Base-by-base conservation (phyloP, 1,139 yeast genomes). In the Pichia sp. region DNA sequence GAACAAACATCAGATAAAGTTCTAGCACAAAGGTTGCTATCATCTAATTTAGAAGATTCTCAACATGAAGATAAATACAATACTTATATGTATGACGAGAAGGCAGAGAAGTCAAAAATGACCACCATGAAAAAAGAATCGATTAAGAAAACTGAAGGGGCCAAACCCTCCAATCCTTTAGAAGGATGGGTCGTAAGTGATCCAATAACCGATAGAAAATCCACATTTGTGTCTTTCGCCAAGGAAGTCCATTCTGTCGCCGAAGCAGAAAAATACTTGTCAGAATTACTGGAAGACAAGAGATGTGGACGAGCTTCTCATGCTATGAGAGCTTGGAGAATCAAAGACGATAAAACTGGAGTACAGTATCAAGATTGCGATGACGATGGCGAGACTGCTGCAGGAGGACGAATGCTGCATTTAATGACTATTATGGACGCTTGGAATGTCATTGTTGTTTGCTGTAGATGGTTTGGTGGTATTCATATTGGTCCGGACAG, bases 341-440 rank as follows among this genome's bases (percentile, higher is more conserved):
- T 89, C 3, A 69, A 69, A 46, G 66, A 72, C 21, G 62, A 60
- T 0, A 53, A 55, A 11, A 66, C 71, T 25, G 80, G 77, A 0
- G 71, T 78, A 0, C 69, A 72, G 35, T 72, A 69, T 44, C 91
- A 84, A 53, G 97, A 91, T 55, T 86, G 84, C 55, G 97, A 91
- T 54, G 98, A 93, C 58, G 98, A 91, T 58, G 98, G 98, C 4
- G 99, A 91, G 57, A 73, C 95, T 0, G 98, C 97, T 0, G 96
- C 98, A 0, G 98, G 99, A 5, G 79, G 93, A 5, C 66, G 96
- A 45, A 66, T 89, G 67, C 62, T 88, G 43, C 96, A 88, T 66
- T 63, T 89, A 41, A 63, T 89, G 47, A 77, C 85, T 63, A 69
- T 75, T 64, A 81, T 83, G 86, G 91, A 84, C 54, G 83, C 76